Base-by-base conservation (phyloP, 257 asterid species). In the Solanum rostratum region DNA sequence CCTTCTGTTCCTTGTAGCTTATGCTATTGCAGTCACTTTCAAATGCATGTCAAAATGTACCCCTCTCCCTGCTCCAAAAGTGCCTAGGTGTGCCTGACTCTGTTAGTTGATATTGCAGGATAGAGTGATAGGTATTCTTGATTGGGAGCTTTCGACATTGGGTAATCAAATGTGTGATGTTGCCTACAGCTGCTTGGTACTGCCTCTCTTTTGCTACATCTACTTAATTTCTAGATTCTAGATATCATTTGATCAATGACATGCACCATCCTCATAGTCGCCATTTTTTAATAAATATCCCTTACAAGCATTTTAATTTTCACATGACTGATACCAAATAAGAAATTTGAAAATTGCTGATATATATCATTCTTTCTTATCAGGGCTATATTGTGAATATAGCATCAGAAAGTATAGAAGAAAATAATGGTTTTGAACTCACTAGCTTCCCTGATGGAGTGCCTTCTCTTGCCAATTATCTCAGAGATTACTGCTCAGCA, bases 141-240 rank as follows among this genome's bases (percentile, higher is more conserved):
- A 96, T 86, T 96, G 98, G 99, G 99, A 96, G 86, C 89, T 96
- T 62, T 95, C 99, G 52, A 96, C 99, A 45, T 88, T 96, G 66
- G 99, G 98, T 81, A 96, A 95, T 92, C 98, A 96, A 88, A 95
- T 96, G 98, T 93, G 95, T 52, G 99, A 96, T 70, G 97, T 96
- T 89, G 99, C 99, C 19, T 89, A 91, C 89, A 95, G 98, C 92
- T 90, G 96, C 92, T 57, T 94, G 99, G 99, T 96, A 95, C 66
- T 84, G 80, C 45, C 88, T 59, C 81, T 86, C 74, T 86, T 30
- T 86, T 86, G 79, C 83, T 52, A 8, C 43, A 46, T 76, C 81
- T 76, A 49, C 81, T 76, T 74, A 74, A 74, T 74, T 49, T 76
- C 60, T 30, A 18, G 62, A 46, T 49, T 76, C 60, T 30, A 18